phyloP scores from a whole-genome alignment of 148 eudicot genomes.

The Polygonum aviculare region DNA sequence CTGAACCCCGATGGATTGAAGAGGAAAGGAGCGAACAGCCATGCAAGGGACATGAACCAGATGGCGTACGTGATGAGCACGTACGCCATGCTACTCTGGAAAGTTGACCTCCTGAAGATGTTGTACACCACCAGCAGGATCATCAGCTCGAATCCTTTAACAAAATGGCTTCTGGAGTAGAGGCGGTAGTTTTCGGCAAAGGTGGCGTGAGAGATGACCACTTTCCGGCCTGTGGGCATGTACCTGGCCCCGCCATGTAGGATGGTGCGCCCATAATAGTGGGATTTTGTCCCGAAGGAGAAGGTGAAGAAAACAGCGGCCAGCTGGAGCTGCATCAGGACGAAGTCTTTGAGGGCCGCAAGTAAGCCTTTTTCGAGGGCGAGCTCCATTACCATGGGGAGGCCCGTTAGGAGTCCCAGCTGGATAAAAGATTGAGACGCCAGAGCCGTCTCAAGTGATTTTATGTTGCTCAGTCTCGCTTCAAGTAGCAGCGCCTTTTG shows the following conservation, averaged over 20 bases:
- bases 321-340: constrained; percentile 92
- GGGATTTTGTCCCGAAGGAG: constrained; percentile 84
- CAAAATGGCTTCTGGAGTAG: constrained; percentile 90
- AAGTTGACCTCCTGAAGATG: constrained; percentile 51
- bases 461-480: constrained; percentile 67
- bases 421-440: constrained; percentile 95
- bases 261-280: constrained; percentile 84
- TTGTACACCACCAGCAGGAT: constrained; percentile 66
- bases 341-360: constrained; percentile 74
- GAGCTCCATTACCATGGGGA: constrained; percentile 94
- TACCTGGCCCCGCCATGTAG: constrained; percentile 96
- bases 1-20: constrained; percentile 89
- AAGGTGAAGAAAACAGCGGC: constrained; percentile 97
- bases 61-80: constrained; percentile 72
- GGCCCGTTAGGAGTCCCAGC: constrained; percentile 87
- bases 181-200: constrained; percentile 84
- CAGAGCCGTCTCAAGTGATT: constrained; percentile 79
- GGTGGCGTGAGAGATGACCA: constrained; percentile 80
- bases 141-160: constrained; percentile 83
- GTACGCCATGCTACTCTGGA: constrained; percentile 63
- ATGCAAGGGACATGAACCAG: constrained; percentile 88
- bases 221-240: constrained; percentile 80
- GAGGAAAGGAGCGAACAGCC: constrained; percentile 93
- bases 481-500: constrained; percentile 56
- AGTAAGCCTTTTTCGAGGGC: constrained; percentile 80